Base-by-base conservation (phyloP, 1,284 basidiomycete species). In the Abortiporus biennis region DNA sequence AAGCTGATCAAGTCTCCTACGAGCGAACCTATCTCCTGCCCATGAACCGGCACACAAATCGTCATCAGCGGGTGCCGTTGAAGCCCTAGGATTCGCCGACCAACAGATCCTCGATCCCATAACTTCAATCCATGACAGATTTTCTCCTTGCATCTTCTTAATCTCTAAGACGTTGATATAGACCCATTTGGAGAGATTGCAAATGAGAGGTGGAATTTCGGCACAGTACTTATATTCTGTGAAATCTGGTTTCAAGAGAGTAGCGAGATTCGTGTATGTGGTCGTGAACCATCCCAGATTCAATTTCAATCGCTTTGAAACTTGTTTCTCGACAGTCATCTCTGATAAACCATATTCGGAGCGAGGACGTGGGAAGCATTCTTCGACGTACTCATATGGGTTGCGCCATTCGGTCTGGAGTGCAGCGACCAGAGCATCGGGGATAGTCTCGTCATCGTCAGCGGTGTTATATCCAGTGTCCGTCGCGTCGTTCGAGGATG, bases 1-100 rank as follows among this genome's bases (percentile, higher is more conserved):
- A n/a, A n/a, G n/a, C n/a, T 25, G 37, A 11, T 29, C 13, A 5
- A 4, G 8, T 8, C n/a, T 29, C 16, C 23, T 39, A 25, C 25
- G 5, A 22, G 4, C 21, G 24, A 39, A 39, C 12, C 37, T 11
- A 17, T 39, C 12, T 29, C 37, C 37, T n/a, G 37, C 37, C 37
- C 37, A 39, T 6, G 11, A 4, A n/a, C 37, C 37, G 15, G 15
- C 23, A 29, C 30, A 9, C 5, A 27, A 20, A 5, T 34, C n/a
- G n/a, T n/a, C n/a, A n/a, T n/a, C n/a, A n/a, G n/a, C n/a, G n/a
- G n/a, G n/a, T n/a, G n/a, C 8, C 8, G 19, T 9, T 9, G 33
- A 9, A 17, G 16, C 8, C 12, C 33, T 34, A 17, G 9, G 12
- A 34, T 34, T 17, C 16, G 9, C 12, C 8, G 33, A 34, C 33